phyloP scores from a whole-genome alignment of 2,329 filamentous ascomycete genomes.

The Tolypocladium capitatum region DNA sequence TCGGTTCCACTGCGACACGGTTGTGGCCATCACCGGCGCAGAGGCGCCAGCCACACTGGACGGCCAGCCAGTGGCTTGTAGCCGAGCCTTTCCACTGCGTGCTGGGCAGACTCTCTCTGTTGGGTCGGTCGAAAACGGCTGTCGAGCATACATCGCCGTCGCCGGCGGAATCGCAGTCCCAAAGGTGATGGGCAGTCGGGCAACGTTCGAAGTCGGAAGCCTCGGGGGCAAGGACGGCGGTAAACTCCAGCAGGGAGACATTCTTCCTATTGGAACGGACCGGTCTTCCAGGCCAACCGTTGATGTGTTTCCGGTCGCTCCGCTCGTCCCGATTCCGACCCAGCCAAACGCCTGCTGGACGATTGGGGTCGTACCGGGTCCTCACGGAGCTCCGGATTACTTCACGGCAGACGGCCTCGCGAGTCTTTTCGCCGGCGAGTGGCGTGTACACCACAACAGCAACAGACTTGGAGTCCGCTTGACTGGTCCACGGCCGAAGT shows the following conservation, averaged over 20 bases:
- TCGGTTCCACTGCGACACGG: conserved; percentile 17
- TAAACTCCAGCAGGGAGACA: conserved; percentile 16
- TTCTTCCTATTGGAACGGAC: conserved; percentile 10
- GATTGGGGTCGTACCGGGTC: conserved; percentile 23
- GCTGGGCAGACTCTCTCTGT: conserved; percentile 14
- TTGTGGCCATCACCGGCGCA: conserved; percentile 21
- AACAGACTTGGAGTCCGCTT: conserved; percentile 26
- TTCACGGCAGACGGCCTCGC: conserved; percentile 18
- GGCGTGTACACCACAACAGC: conserved; percentile 27
- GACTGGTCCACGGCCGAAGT: conserved; percentile 21
- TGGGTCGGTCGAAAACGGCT: conserved; percentile 14
- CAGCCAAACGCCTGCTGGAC: conserved; percentile 14
- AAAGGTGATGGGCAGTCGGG: conserved; percentile 17
- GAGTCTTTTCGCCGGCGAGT: conserved; percentile 19
- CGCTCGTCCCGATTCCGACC: conserved; percentile 9
- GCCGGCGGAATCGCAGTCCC: conserved; percentile 21
- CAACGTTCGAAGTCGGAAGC: conserved; percentile 18
- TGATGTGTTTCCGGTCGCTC: background rate
- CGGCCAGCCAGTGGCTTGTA: conserved; percentile 6
- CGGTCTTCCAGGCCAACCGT: background rate
- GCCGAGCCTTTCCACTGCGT: conserved; percentile 11
- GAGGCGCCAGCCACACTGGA: conserved; percentile 13
- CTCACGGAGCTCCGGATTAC: conserved; percentile 24
- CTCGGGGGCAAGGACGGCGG: conserved; percentile 22
- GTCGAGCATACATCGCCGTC: conserved; percentile 20